Evolutionary conservation across 306 rosid species (phyloP), one percentile per base, ranked within the genome.

Genomic region (Prunus mira): DNA sequence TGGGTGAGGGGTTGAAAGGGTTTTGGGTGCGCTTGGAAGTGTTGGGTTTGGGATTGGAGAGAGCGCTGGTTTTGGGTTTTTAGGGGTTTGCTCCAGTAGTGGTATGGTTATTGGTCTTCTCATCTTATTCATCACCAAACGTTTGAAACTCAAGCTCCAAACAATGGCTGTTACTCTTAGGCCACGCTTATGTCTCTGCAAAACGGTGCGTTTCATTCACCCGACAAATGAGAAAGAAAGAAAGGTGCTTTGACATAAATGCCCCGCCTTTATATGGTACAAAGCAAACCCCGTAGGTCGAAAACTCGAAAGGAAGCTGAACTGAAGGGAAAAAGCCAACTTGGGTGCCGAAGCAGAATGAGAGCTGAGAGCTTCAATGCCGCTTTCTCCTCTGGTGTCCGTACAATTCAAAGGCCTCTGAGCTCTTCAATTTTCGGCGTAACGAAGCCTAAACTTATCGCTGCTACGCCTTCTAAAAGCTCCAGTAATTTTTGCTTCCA

Each of bases 1-100:
- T 14, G 91, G 91, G 55, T 76, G 69, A 47, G 84, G 86, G 11
- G 62, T 25, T 7, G 58, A 71, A 43, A 68, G 73, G 51, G 51
- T n/a, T 3, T 55, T 71, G 18, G 88, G 91, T 10, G 86, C 83
- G 0, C 80, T 24, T 8, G 96, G 94, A 0, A 82, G 90, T 41
- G 88, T 75, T 17, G 96, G 90, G 80, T 86, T 83, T 51, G 92
- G 90, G 71, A 89, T 80, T 15, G 86, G 85, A 63, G 83, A 46
- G 2, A 79, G 81, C 3, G 77, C 72, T 7, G 76, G 76, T 2
- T 68, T 78, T 32, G 69, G 13, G 1, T 86, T 9, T n/a, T 68
- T n/a, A 15, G 77, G 77, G 3, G 45, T 20, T 45, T 67, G 76
- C 24, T 25, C 79, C 55, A 52, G 85, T 61, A 79, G 67, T 65